Percentiles rank a stretch among this genome's conserved stretches.
Conservation (phyloP, 352 stramenopile species). For the Phytophthora cactorum region DNA sequence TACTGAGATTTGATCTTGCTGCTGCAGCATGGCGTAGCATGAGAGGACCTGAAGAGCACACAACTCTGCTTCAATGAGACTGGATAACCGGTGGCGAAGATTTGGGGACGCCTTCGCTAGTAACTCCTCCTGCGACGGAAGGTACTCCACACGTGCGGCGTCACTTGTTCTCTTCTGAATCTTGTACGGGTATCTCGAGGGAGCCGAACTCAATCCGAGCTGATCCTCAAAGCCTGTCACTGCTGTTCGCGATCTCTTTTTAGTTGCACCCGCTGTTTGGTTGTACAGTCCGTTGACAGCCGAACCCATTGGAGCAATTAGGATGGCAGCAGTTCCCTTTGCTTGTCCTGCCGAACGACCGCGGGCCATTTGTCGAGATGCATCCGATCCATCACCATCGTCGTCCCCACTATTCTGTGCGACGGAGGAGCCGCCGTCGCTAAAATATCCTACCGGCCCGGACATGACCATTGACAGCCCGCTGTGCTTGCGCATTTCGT, state of each 20-base stretch:
- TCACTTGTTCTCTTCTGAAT: constrained; percentile 35
- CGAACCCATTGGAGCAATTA: constrained; percentile 30
- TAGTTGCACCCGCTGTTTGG: constrained; percentile 19
- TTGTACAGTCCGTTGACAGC: constrained; percentile 23
- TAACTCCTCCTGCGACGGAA: constrained; percentile 82
- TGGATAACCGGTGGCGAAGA: constrained; percentile 71
- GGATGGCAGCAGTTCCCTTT: constrained; percentile 28
- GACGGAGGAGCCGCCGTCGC: constrained; percentile 65
- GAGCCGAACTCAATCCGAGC: constrained; percentile 4
- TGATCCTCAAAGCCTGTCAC: constrained; percentile 17
- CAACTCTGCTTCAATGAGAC: constrained; percentile 79
- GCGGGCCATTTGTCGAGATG: constrained; percentile 16
- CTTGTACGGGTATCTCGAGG: constrained; percentile 31
- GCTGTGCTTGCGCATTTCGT: constrained; percentile 65
- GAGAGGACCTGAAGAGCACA: constrained; percentile 84
- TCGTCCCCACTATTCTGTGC: constrained; percentile 68
- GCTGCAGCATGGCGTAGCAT: constrained; percentile 71
- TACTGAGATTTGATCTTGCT: constrained; percentile 40
- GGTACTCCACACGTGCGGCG: constrained; percentile 29
- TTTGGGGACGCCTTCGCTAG: constrained; percentile 74
- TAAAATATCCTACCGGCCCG: constrained; percentile 53
- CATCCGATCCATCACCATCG: constrained; percentile 37
- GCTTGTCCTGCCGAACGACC: constrained; percentile 6
- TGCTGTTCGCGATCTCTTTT: constrained; percentile 43
- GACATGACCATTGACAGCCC: constrained; percentile 30